A percentile compares a stretch with the other conserved stretches of the same genome.
These are phyloP conservation scores for Candida montana DNA, from an alignment of 805 yeast species.

Conservation along the genomic window DNA sequence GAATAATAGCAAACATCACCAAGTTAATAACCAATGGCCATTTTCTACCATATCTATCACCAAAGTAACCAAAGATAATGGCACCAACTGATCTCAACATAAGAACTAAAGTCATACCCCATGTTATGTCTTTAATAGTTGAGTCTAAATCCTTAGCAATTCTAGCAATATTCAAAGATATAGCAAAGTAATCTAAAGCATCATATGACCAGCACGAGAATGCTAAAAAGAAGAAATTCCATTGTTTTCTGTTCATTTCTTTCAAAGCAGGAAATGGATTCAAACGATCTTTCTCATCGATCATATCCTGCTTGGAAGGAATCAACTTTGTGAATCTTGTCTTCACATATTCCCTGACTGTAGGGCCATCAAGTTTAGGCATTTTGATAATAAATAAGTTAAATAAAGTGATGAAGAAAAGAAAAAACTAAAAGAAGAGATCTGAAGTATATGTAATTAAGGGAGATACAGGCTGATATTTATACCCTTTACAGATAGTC, in stretches of 20 bases:
- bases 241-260: slow-evolving; percentile 41
- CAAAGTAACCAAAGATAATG: slow-evolving; percentile 50
- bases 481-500: no score
- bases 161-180: slow-evolving; percentile 43
- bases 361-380: not conserved
- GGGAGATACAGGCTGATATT: no score
- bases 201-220: slow-evolving; percentile 62
- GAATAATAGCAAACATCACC: slow-evolving; percentile 42
- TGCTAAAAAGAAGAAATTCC: slow-evolving; percentile 51
- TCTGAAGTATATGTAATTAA: no score
- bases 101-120: slow-evolving; percentile 56
- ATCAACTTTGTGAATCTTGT: slow-evolving; percentile 48
- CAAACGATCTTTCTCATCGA: slow-evolving; percentile 33
- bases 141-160: slow-evolving; percentile 43
- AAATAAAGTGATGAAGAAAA: no score
- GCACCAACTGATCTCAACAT: slow-evolving; percentile 70
- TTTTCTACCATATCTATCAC: slow-evolving; percentile 59
- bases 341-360: slow-evolving; percentile 10
- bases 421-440: not conserved
- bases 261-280: slow-evolving; percentile 62
- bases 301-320: slow-evolving; percentile 38
- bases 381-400: not conserved
- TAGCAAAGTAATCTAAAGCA: slow-evolving; percentile 58
- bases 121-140: slow-evolving; percentile 47
- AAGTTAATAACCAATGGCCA: slow-evolving; percentile 49